Conservation (phyloP, 371 early-diverging fungal genomes). For the Apophysomyces ossiformis region DNA sequence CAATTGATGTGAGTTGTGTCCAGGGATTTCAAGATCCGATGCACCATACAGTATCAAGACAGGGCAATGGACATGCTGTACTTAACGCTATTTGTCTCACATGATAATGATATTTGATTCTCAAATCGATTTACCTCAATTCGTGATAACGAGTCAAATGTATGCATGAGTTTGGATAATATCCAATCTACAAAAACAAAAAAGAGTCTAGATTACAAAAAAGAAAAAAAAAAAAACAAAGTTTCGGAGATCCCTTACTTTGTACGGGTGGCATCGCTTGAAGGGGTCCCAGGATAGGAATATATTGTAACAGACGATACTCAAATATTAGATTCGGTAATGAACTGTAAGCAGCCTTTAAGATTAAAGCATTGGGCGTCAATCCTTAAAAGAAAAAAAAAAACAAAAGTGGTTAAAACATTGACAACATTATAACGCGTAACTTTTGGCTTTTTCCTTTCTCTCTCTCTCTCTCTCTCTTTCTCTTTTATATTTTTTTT, state of each 20-base stretch:
- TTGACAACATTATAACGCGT: neutral
- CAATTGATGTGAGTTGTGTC: constrained; percentile 38
- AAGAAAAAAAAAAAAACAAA: constrained; percentile 5
- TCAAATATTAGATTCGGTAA: constrained; percentile 48
- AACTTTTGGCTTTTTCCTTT: too few relatives aligned
- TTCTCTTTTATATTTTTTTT: neutral
- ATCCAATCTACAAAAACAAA: constrained; percentile 30
- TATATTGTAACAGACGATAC: constrained; percentile 32
- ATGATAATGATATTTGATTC: neutral
- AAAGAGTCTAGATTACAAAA: neutral
- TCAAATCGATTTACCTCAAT: constrained; percentile 34
- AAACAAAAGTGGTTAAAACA: neutral
- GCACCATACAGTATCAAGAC: constrained; percentile 41
- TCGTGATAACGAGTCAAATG: constrained; percentile 46
- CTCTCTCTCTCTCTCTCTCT: too few relatives aligned
- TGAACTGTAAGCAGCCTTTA: constrained; percentile 51
- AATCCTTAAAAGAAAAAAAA: constrained; percentile 19
- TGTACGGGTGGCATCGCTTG: constrained; percentile 34
- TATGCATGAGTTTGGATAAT: constrained; percentile 32
- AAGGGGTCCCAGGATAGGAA: constrained; percentile 45
- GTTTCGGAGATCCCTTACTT: constrained; percentile 26
- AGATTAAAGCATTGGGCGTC: constrained; percentile 42
- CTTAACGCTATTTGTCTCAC: neutral
- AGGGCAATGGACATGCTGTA: constrained; percentile 43
- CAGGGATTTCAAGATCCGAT: constrained; percentile 46